Evolutionary conservation across 2,329 filamentous ascomycete species (phyloP), one percentile per base, ranked within the genome.

Genomic region (Fusarium zealandicum): DNA sequence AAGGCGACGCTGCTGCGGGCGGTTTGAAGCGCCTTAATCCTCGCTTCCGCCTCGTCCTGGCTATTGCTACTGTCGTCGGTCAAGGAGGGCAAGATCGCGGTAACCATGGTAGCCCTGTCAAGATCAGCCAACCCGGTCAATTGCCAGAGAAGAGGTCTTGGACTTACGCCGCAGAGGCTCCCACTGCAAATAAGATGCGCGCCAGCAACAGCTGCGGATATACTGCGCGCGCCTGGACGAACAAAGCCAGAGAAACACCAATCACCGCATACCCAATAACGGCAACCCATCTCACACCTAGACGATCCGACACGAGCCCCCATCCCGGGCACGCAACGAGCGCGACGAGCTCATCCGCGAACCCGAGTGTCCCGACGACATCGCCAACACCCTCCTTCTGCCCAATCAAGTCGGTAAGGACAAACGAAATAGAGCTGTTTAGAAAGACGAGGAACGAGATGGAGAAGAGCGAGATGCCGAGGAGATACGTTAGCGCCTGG

Each of bases 361-460:
- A 95, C 43, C 91, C 90, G 49, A 96, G 81, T 9, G 91, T 95
- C 48, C 91, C 91, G 55, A 93, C 90, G 33, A 92, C 85, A 74
- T 92, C 85, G 61, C 91, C 91, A 8, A 95, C 89, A 64, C 82
- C 80, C 58, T 86, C 75, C 69, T 89, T 88, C 66, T 89, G 82
- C 55, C 89, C 90, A 64, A 96, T 87, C 57, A 92, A 82, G 72
- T 93, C 89, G 56, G 90, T 93, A 56, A 96, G 86, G 54, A 95
- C 89, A 75, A 95, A 96, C 49, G 89, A 92, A 54, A 95, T 81
- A 70, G 86, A 88, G 77, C 87, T 90, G 78, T 95, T 95, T 59
- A 96, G 83, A 76, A 96, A 96, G 68, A 96, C 91, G 62, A 96
- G 88, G 77, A 95, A 95, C 48, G 89, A 89, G 69, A 96, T 95